Evolutionary conservation across 83 land plant species (phyloP).

Genomic region (Picea abies): DNA sequence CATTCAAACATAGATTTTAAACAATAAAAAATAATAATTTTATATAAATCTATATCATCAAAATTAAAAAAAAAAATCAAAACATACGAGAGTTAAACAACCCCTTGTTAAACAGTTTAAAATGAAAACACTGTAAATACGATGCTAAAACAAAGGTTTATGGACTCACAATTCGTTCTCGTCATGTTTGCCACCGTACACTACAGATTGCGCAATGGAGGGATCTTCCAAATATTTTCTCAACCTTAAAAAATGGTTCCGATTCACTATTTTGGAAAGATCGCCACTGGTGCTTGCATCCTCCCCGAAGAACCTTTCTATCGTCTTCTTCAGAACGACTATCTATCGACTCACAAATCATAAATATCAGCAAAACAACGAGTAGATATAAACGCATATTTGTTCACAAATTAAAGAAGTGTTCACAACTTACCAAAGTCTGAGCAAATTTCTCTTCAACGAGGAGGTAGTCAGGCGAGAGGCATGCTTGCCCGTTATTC

Average conservation of each 20-base stretch:
- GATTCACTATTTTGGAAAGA: constrained; percentile 63
- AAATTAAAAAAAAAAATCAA: no score
- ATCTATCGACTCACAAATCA: constrained; percentile 38
- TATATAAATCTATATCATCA: no score
- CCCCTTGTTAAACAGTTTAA: no score
- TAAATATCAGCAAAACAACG: background rate
- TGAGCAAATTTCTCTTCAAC: constrained; percentile 48
- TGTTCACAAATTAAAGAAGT: background rate
- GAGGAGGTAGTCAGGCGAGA: constrained; percentile 75
- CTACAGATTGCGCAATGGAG: constrained; percentile 41
- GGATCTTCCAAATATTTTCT: constrained; percentile 56
- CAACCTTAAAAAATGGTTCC: constrained; percentile 60
- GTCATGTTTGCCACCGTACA: constrained; percentile 78
- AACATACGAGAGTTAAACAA: background rate
- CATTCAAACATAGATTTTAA: no score
- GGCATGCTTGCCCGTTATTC: constrained; percentile 85
- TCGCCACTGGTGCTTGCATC: constrained; percentile 37
- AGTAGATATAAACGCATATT: background rate
- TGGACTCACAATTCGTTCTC: constrained; percentile 56
- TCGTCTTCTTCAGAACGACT: constrained; percentile 26
- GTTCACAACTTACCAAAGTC: constrained; percentile 40
- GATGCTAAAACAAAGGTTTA: no score
- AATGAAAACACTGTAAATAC: no score
- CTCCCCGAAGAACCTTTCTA: constrained; percentile 62
- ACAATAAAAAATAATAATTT: no score